These are phyloP conservation scores for Acmispon strigosus DNA, from an alignment of 306 rosid species.

Conservation along the genomic window DNA sequence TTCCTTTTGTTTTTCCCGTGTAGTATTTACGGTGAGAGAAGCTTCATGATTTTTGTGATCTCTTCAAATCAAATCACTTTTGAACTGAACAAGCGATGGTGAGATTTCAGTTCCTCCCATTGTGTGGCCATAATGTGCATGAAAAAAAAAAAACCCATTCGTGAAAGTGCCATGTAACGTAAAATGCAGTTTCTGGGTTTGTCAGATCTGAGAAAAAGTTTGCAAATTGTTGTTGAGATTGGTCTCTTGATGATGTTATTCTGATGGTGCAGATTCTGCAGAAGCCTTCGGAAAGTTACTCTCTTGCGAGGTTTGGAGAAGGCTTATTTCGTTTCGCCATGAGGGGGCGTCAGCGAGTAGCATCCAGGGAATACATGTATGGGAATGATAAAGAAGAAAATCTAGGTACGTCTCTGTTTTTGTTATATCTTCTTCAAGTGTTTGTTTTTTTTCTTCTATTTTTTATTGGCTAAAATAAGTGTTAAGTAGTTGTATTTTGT, in stretches of 20 bases:
- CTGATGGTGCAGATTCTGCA: slow-evolving; percentile 22
- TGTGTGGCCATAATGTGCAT: slow-evolving; percentile 19
- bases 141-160: background rate
- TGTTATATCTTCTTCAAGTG: background rate
- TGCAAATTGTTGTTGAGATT: background rate
- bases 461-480: background rate
- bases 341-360: slow-evolving; percentile 71
- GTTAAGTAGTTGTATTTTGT: background rate
- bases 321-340: slow-evolving; percentile 36
- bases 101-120: background rate
- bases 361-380: slow-evolving; percentile 36
- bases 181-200: slow-evolving; percentile 7
- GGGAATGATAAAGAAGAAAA: slow-evolving; percentile 42
- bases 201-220: slow-evolving; percentile 26
- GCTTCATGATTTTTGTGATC: background rate
- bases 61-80: background rate
- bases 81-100: background rate
- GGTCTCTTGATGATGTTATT: background rate
- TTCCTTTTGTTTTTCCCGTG: background rate
- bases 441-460: background rate
- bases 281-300: slow-evolving; percentile 15
- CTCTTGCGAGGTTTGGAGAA: slow-evolving; percentile 21
- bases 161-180: background rate
- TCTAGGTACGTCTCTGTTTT: slow-evolving; percentile 32
- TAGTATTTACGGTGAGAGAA: background rate